Conservation (phyloP, 208 protist species). For the Porcisia hertigi region DNA sequence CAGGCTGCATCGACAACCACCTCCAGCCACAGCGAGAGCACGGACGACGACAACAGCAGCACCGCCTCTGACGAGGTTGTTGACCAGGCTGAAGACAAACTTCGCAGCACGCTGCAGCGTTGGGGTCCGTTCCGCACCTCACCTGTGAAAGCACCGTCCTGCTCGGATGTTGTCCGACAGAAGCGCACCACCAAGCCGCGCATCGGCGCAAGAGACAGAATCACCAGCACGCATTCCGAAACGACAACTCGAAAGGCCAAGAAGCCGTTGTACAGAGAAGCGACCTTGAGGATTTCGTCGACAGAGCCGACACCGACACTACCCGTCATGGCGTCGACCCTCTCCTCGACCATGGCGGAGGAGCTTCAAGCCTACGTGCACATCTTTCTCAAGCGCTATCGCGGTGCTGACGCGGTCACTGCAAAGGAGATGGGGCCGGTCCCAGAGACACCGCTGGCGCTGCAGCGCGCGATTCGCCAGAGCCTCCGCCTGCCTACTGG, state of each 20-base stretch:
- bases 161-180: background rate
- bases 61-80: slow-evolving; percentile 34
- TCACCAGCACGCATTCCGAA: background rate
- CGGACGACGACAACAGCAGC: slow-evolving; percentile 26
- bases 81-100: slow-evolving; percentile 19
- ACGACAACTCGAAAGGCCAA: background rate
- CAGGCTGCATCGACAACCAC: background rate
- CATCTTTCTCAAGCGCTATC: slow-evolving; percentile 31
- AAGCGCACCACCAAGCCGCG: background rate
- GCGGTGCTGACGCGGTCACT: slow-evolving; percentile 16
- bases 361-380: slow-evolving; percentile 34
- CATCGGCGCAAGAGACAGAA: background rate
- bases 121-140: slow-evolving; percentile 30
- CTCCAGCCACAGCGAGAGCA: slow-evolving; percentile 26
- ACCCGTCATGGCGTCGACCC: background rate
- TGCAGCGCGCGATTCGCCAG: slow-evolving; percentile 27
- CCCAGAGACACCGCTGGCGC: slow-evolving; percentile 26
- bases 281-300: background rate
- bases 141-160: background rate
- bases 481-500: slow-evolving; percentile 17
- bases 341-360: slow-evolving; percentile 20
- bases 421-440: slow-evolving; percentile 17
- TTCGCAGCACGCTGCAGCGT: slow-evolving; percentile 17
- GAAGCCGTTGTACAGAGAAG: slow-evolving; percentile 5
- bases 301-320: background rate